These are phyloP conservation scores for Danielozyma ontarioensis DNA, from an alignment of 805 yeast species.

Conservation along the genomic window DNA sequence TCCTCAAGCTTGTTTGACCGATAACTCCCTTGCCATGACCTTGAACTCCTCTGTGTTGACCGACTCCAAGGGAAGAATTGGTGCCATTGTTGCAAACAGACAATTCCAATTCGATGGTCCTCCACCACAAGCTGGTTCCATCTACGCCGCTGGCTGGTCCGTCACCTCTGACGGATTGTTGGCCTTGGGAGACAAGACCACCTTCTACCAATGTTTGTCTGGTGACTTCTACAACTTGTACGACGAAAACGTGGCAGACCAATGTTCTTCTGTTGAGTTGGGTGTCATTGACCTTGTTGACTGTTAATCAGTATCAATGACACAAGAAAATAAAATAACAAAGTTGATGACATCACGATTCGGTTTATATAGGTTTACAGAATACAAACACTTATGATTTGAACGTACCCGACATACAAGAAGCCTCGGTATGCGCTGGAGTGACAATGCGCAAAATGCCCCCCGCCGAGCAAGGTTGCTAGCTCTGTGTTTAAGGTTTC, in stretches of 20 bases:
- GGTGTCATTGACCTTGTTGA: conserved; percentile 51
- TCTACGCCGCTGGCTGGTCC: conserved; percentile 33
- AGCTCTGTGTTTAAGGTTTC: no score
- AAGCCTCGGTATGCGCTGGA: no score
- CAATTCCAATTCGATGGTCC: conserved; percentile 80
- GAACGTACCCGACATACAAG: no score
- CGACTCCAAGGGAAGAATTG: conserved; percentile 63
- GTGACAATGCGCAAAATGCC: no score
- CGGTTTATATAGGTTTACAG: no score
- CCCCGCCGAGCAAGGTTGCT: no score
- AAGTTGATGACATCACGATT: no score
- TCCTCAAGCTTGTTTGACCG: conserved; percentile 38
- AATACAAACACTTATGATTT: no score
- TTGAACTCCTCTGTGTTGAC: conserved; percentile 47
- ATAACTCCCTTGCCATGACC: conserved; percentile 50
- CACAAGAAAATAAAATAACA: no score
- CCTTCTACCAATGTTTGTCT: conserved; percentile 70
- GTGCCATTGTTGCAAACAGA: conserved; percentile 76
- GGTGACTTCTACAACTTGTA: conserved; percentile 78
- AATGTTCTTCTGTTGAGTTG: conserved; percentile 61
- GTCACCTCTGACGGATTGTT: conserved; percentile 51
- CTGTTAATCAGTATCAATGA: no score
- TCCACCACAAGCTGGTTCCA: conserved; percentile 60
- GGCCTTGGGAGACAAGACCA: conserved; percentile 56
- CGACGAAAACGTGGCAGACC: conserved; percentile 55